Evolutionary conservation across 75 land plant species (phyloP), one percentile per base, ranked within the genome.

Genomic region (Selaginella moellendorffii): DNA sequence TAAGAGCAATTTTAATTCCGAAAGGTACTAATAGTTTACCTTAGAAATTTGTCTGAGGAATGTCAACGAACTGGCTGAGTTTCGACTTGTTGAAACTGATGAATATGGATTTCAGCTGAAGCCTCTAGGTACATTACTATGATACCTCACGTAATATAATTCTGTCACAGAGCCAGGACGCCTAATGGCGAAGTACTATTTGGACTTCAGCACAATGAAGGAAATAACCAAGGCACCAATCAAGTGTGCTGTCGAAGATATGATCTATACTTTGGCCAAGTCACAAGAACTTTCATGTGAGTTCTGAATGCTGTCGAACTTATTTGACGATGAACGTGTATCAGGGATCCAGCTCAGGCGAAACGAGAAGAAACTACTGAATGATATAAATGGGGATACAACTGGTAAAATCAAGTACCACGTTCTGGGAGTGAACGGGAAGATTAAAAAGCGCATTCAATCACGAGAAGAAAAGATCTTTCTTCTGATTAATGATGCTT

Each of bases 291-390:
- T 84, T 24, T 62, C 86, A 42, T 86, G 99, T 95, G 83, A 54
- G 77, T 21, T 95, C 59, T 87, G 73, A 69, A 46, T 77, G 22
- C 54, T 90, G 46, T 75, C 82, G 36, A 81, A 65, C 1, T 80
- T 96, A 14, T 82, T 81, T 59, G 99, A 95, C 69, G 65, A 82
- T 24, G 58, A 84, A 42, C 84, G 99, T 95, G 83, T 52, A 75
- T 21, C 74, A 95, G 96, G 97, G 88, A 84, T 95, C 74, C 86
- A 95, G 64, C 78, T 95, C 31, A 77, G 99, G 63, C 77, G 99
- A 54, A 82, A 80, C 62, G 99, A 95, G 76, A 95, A 95, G 73
- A 95, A 81, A 64, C 71, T 82, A 68, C 69, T 95, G 25, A 89
- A 95, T 79, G 91, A 79, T 66, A 81, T 86, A 54, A 88, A 95